Percentiles rank a stretch among this genome's conserved stretches.
phyloP scores from a whole-genome alignment of 2,329 filamentous ascomycete species.

The Diplodia scrobiculata region DNA sequence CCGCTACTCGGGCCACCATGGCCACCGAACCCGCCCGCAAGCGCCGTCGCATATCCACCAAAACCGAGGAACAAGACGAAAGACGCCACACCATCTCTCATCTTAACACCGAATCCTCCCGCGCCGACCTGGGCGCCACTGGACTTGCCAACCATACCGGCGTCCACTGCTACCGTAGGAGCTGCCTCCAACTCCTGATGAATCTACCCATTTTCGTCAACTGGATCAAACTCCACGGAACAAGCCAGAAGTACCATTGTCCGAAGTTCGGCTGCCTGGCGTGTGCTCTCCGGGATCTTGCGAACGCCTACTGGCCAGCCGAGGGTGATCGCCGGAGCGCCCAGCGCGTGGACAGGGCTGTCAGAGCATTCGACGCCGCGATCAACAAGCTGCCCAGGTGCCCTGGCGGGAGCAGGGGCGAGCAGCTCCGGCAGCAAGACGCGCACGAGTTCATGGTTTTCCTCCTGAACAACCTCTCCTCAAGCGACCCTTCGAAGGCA shows the following conservation, averaged over 20 bases:
- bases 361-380: neutral
- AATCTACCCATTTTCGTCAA: constrained; percentile 31
- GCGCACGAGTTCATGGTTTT: constrained; percentile 5
- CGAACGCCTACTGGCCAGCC: constrained; percentile 20
- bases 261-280: constrained; percentile 11
- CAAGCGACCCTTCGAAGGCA: neutral
- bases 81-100: neutral
- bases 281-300: constrained; percentile 16
- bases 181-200: constrained; percentile 31
- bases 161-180: constrained; percentile 33
- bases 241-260: constrained; percentile 6
- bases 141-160: constrained; percentile 31
- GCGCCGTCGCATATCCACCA: neutral
- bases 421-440: neutral
- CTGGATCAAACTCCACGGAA: constrained; percentile 28
- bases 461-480: neutral
- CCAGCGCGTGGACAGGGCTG: neutral
- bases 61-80: neutral
- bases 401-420: too few species aligned
- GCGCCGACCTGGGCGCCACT: constrained; percentile 10
- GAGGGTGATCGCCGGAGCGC: neutral
- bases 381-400: neutral
- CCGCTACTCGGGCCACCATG: constrained; percentile 10
- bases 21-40: constrained; percentile 3
- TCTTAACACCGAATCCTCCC: constrained; percentile 4